Evolutionary conservation across 148 eudicot species (phyloP), one percentile per base, ranked within the genome.

Genomic region (Nepenthes mirabilis): DNA sequence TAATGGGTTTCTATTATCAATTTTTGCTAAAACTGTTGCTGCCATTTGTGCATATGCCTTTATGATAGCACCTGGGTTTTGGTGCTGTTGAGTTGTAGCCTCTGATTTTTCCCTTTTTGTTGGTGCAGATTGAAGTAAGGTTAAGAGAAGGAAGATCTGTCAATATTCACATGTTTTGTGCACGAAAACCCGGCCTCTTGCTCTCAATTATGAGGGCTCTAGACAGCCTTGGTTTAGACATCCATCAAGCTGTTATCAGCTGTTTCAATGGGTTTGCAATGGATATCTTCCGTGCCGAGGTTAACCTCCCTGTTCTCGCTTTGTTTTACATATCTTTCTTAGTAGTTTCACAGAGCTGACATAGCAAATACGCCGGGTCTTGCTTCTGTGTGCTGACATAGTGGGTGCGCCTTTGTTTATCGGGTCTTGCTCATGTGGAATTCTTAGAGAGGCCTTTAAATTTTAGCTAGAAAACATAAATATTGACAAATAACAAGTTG

Each of bases 251-350:
- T 11, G 90, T 86, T 52, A 82, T 91, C 64, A 91, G 96, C 74
- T 91, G 94, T 73, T 83, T 88, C 84, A 88, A 91, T 72, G 98
- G 98, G 5, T 91, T 91, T 57, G 84, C 96, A 6, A 66, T 91
- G 79, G 98, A 91, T 69, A 76, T 91, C 65, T 91, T 88, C 57
- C 78, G 86, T 11, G 98, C 98, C 70, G 96, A 91, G 98, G 98
- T 91, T 58, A 57, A 32, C 51, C 57, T 37, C 32, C 23, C 57
- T 47, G 5, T 12, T 49, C 3, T 43, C 23, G 23, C 23, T 23
- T 23, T 23, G 23, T 23, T 23, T 23, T 23, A 23, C 11, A 2
- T 34, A 32, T 36, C 10, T 55, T n/a, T 49, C 6, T 49, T 6
- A 40, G 8, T 40, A 40, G 8, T 49, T 6, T 6, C 14, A 10